A percentile compares a stretch with the other conserved stretches of the same genome.
phyloP scores from a whole-genome alignment of 495 filamentous ascomycete species.

The Penicillium pancosmium region DNA sequence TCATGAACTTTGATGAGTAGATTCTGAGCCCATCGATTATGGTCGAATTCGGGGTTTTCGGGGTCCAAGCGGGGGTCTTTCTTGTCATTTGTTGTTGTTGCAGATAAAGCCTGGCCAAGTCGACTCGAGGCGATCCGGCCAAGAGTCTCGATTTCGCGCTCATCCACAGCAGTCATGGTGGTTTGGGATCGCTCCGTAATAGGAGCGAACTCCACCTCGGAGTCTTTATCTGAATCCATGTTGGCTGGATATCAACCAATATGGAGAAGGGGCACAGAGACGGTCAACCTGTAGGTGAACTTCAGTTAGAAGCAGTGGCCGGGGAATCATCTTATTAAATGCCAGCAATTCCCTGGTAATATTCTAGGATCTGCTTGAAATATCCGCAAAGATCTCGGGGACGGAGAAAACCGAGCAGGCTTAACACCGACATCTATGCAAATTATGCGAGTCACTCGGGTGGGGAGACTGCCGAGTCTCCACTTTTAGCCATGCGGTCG shows the following conservation, averaged over 20 bases:
- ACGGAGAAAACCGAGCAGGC: background rate
- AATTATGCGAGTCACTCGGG: constrained; percentile 1
- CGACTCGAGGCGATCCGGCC: constrained; percentile 34
- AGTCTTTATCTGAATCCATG: constrained; percentile 21
- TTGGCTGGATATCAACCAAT: background rate
- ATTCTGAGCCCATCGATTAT: constrained; percentile 54
- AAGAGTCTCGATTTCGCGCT: constrained; percentile 25
- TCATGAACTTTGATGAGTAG: constrained; percentile 33
- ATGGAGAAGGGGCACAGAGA: background rate
- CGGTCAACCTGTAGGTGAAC: background rate
- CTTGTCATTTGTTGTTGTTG: constrained; percentile 17
- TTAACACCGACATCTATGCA: background rate
- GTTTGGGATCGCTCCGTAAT: constrained; percentile 19
- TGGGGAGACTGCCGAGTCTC: background rate
- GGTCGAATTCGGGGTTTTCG: constrained; percentile 51
- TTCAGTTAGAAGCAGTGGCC: background rate
- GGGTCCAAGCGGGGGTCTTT: constrained; percentile 55
- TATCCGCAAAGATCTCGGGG: background rate
- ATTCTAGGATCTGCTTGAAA: background rate
- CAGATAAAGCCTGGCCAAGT: constrained; percentile 27
- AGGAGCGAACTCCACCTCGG: constrained; percentile 22
- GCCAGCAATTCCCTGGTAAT: background rate
- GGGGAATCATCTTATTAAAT: too few species aligned
- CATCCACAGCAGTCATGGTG: constrained; percentile 20
- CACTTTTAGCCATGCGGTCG: background rate